Base-by-base conservation (phyloP, 768 basidiomycete genomes). In the Termitomyces sp. region DNA sequence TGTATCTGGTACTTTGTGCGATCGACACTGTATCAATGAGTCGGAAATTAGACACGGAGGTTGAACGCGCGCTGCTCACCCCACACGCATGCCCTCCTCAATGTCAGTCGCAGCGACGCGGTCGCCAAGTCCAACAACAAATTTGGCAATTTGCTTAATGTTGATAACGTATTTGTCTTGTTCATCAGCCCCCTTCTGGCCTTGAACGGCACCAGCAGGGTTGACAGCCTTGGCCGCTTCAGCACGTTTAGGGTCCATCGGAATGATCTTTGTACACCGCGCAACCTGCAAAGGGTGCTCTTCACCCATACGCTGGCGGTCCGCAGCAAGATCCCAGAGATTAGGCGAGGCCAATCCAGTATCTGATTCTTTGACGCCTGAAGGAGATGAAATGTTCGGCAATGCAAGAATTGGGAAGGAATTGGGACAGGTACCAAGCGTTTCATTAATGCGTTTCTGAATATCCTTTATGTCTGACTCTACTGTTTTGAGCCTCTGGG, bases 31-130 rank as follows among this genome's bases (percentile, higher is more conserved):
- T 3, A 14, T 38, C n/a, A 22, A 61, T 58, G 37, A 61, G 54
- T 50, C 6, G 43, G 42, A 48, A 37, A 37, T 37, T 5, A 30
- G 32, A 51, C 35, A 15, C 34, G 17, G 5, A n/a, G 26, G 35
- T 40, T 30, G 34, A 24, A 26, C 19, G 19, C 8, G 45, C 12
- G 44, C 12, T 15, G 76, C 91, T 66, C 66, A 98, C 96, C 96
- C 97, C 40, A 99, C 97, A 52, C 97, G 88, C 97, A 99, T 99
- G n/a, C 97, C 97, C 76, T 99, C 97, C 70, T 99, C 97, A 51
- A 99, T 94, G 74, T 99, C 97, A 2, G 96, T 97, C 11, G 94
- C 91, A 22, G 97, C 92, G 2, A 99, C 94, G 41, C 93, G 87
- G 62, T 99, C 97, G 19, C 94, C 95, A 5, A 99, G 75, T 19